Conservation (phyloP, 2,329 filamentous ascomycete species). For the Lecanicillium sp. region DNA sequence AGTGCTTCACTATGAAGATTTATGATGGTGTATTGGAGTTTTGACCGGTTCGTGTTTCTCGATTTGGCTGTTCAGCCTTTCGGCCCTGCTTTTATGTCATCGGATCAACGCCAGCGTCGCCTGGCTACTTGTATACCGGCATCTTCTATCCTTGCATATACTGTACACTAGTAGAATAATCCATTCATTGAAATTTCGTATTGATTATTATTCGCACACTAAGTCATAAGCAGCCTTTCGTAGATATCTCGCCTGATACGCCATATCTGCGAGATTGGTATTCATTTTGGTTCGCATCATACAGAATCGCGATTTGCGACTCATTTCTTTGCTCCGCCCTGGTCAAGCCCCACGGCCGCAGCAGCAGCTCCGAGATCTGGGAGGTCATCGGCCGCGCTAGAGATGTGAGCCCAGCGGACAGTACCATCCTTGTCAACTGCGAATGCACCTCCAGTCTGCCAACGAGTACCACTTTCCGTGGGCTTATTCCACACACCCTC, state of each 20-base stretch:
- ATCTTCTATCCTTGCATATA: too few species aligned
- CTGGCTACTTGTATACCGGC: too few species aligned
- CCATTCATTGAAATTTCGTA: background rate
- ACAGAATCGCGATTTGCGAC: too few species aligned
- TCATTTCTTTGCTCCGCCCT: background rate
- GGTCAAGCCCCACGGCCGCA: slow-evolving; percentile 16
- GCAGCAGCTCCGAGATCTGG: slow-evolving; percentile 21
- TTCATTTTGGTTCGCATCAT: too few species aligned
- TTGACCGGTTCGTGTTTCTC: too few species aligned
- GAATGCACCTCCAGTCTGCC: slow-evolving; percentile 63
- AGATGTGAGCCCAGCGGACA: slow-evolving; percentile 22
- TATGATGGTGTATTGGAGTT: background rate
- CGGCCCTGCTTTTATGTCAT: too few species aligned
- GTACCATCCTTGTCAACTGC: slow-evolving; percentile 30
- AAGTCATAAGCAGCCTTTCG: too few species aligned
- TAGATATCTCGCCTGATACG: too few species aligned
- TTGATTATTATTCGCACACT: background rate
- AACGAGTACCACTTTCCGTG: slow-evolving; percentile 58
- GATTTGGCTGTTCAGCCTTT: too few species aligned
- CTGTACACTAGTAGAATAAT: background rate
- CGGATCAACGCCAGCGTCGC: too few species aligned
- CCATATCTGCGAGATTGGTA: too few species aligned
- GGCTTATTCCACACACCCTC: slow-evolving; percentile 61
- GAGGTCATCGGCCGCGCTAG: slow-evolving; percentile 22
- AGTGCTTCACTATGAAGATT: too few species aligned